These are phyloP conservation scores for Suillus bovinus DNA, from an alignment of 768 basidiomycete species.

Conservation along the genomic window DNA sequence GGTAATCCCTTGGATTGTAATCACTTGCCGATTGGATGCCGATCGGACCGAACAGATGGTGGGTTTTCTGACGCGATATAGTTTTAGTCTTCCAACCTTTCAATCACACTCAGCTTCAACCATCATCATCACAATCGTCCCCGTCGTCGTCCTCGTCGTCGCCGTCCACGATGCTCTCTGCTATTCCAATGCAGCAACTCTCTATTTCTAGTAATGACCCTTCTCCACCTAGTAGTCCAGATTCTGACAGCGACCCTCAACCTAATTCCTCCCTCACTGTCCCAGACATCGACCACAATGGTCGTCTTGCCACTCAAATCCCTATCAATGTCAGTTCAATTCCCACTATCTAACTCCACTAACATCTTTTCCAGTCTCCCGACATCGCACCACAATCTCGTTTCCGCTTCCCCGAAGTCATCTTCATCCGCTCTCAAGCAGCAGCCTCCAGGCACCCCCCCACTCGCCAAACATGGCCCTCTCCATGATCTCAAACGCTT, in stretches of 20 bases:
- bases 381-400: conserved; percentile 18
- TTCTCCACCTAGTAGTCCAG: conserved; percentile 3
- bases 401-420: conserved; percentile 27
- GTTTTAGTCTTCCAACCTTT: conserved; percentile 6
- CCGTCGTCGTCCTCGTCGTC: conserved; percentile 9
- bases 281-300: conserved; percentile 12
- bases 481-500: conserved; percentile 94
- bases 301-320: not conserved
- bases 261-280: conserved; percentile 4
- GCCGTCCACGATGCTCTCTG: conserved; percentile 34
- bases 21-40: conserved; percentile 1
- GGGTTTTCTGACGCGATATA: conserved; percentile 1
- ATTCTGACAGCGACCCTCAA: not conserved
- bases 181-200: conserved; percentile 37
- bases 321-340: not conserved
- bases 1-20: not conserved
- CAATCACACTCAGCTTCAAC: not conserved
- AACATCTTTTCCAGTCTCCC: conserved; percentile 9
- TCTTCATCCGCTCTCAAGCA: conserved; percentile 23
- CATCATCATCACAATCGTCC: conserved; percentile 3
- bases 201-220: conserved; percentile 9
- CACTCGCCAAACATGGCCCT: conserved; percentile 54
- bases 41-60: conserved; percentile 11
- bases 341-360: conserved; percentile 9
- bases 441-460: conserved; percentile 11